Conservation (phyloP, 1,284 basidiomycete genomes). For the Lentinula novae-zelandiae region DNA sequence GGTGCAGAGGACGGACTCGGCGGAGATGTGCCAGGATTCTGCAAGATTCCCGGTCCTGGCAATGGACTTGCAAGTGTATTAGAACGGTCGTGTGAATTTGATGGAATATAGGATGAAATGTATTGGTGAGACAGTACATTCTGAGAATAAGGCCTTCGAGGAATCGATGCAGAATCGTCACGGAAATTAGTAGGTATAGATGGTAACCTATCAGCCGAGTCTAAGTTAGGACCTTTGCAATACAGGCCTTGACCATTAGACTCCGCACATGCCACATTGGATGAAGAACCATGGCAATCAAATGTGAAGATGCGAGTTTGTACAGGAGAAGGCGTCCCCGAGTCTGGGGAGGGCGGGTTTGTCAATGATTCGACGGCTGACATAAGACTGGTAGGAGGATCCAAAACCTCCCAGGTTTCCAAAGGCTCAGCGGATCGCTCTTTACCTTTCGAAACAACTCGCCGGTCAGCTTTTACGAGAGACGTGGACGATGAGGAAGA, state of each 20-base stretch:
- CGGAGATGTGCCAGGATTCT: not conserved
- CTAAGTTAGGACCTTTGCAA: too few species aligned
- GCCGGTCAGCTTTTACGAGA: constrained; percentile 21
- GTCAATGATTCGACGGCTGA: constrained; percentile 22
- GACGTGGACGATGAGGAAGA: constrained; percentile 20
- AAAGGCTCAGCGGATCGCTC: constrained; percentile 28
- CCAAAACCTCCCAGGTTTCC: constrained; percentile 36
- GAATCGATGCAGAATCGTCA: too few species aligned
- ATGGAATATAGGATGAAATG: not conserved
- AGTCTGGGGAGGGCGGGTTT: constrained; percentile 9
- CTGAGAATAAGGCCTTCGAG: not conserved
- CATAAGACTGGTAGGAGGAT: constrained; percentile 21
- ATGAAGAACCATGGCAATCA: constrained; percentile 12
- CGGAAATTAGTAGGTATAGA: not conserved
- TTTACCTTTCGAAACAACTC: constrained; percentile 27
- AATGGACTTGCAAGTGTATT: not conserved
- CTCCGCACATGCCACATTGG: not conserved
- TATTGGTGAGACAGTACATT: not conserved
- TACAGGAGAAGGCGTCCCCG: constrained; percentile 21
- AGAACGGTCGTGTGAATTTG: not conserved
- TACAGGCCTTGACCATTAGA: not conserved
- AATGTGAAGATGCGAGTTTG: constrained; percentile 26
- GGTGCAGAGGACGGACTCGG: not conserved
- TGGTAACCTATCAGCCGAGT: not conserved
- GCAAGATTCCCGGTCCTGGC: not conserved